Evolutionary conservation across 495 filamentous ascomycete species (phyloP).

Genomic region (Aspergillus carlsbadensis): DNA sequence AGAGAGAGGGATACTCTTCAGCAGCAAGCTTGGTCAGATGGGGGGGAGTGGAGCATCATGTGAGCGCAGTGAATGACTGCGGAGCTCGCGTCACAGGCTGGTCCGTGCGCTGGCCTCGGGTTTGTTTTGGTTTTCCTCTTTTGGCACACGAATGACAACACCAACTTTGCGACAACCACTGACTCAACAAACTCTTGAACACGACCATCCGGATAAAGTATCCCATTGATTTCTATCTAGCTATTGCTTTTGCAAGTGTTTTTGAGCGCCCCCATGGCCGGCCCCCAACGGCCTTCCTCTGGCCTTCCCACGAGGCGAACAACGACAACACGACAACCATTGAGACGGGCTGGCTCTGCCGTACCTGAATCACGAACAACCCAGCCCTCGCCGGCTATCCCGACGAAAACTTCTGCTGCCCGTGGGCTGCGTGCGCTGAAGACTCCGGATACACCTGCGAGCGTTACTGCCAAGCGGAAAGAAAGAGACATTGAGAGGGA

Average conservation of each 20-base stretch:
- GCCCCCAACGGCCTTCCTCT: conserved; percentile 51
- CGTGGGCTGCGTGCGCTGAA: conserved; percentile 40
- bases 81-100: conserved; percentile 8
- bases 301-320: conserved; percentile 52
- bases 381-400: conserved; percentile 64
- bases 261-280: conserved; percentile 43
- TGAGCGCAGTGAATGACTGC: conserved; percentile 33
- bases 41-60: conserved; percentile 26
- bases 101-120: conserved; percentile 19
- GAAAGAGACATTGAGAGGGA: conserved; percentile 78
- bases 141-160: conserved; percentile 24
- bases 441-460: conserved; percentile 42
- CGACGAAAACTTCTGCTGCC: conserved; percentile 51
- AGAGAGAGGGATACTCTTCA: background rate
- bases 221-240: background rate
- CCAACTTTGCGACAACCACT: conserved; percentile 16
- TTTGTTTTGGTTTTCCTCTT: conserved; percentile 49
- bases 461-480: conserved; percentile 66
- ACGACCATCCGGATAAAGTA: background rate
- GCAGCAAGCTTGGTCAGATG: conserved; percentile 1
- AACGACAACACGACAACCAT: conserved; percentile 58
- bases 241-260: background rate
- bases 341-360: conserved; percentile 34
- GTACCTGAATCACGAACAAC: conserved; percentile 51
- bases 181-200: conserved; percentile 5